A percentile compares a stretch with the other conserved stretches of the same genome.
Evolutionary conservation across 116 monocot genomes (phyloP).

Genomic region (Cymodocea nodosa): DNA sequence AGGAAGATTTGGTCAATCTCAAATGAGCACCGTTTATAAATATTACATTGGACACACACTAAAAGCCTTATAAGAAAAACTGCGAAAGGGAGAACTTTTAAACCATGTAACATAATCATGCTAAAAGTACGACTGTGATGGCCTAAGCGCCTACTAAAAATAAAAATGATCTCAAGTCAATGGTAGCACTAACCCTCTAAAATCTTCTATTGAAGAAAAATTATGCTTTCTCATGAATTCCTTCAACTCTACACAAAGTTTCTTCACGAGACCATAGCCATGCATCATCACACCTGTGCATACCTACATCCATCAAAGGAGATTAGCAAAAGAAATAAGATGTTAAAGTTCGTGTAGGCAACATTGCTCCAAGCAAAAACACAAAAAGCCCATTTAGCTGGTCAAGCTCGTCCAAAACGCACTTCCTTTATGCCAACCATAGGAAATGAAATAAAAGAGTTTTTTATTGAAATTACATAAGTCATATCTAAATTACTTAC

Average conservation of each 20-base stretch:
- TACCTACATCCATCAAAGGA: slow-evolving; percentile 28
- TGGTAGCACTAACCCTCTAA: slow-evolving; percentile 48
- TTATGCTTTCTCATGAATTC: slow-evolving; percentile 94
- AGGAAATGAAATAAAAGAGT: no score
- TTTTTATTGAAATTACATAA: no score
- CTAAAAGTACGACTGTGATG: no score
- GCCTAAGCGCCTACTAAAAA: background rate
- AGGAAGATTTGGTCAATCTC: no score
- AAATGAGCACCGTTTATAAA: no score
- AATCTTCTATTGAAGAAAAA: slow-evolving; percentile 88
- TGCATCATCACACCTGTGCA: slow-evolving; percentile 99
- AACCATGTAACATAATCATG: background rate
- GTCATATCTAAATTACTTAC: no score
- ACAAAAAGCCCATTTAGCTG: no score
- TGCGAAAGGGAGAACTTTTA: background rate
- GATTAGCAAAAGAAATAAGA: background rate
- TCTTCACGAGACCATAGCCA: slow-evolving; percentile 80
- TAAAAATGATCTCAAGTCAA: background rate
- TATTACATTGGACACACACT: no score
- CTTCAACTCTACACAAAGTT: slow-evolving; percentile 67
- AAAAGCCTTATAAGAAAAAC: no score
- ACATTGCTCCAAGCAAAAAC: no score
- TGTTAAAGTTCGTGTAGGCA: background rate
- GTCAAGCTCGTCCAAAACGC: no score
- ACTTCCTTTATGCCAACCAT: no score